Percentiles rank a stretch among this genome's conserved stretches.
Evolutionary conservation across 2,329 filamentous ascomycete genomes (phyloP).

Genomic region (Apiospora koreana): DNA sequence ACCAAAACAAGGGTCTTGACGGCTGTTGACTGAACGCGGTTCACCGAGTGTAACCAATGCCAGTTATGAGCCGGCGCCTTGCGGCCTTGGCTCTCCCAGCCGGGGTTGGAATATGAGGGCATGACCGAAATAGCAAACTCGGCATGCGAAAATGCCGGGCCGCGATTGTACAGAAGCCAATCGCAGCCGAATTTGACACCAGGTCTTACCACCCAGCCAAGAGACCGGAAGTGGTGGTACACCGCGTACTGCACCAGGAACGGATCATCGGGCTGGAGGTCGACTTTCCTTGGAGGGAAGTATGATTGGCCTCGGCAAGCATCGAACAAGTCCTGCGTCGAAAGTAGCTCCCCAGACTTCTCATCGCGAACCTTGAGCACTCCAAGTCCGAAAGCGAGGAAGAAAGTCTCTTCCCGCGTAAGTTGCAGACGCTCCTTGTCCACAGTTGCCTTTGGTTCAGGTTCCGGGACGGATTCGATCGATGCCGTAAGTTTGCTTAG

Average conservation of each 20-base stretch:
- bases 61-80: constrained; percentile 57
- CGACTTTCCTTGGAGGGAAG: constrained; percentile 57
- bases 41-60: constrained; percentile 87
- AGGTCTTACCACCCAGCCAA: constrained; percentile 91
- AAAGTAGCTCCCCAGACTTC: constrained; percentile 44
- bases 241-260: constrained; percentile 87
- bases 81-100: constrained; percentile 66
- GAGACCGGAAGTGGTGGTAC: constrained; percentile 93
- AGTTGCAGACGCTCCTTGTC: constrained; percentile 86
- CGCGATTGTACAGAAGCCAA: constrained; percentile 90
- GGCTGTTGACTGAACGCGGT: constrained; percentile 86
- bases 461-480: not conserved
- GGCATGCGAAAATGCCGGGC: constrained; percentile 91
- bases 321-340: constrained; percentile 59
- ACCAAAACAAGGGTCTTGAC: constrained; percentile 86
- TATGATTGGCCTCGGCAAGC: constrained; percentile 71
- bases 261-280: constrained; percentile 71
- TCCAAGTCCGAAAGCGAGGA: constrained; percentile 80
- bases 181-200: constrained; percentile 96
- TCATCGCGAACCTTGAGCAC: constrained; percentile 64
- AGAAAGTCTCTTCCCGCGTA: constrained; percentile 88
- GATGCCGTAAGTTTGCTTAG: not conserved
- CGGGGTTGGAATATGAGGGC: constrained; percentile 74
- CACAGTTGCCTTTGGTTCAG: constrained; percentile 9
- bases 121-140: constrained; percentile 87